Base-by-base conservation (phyloP, 306 rosid genomes). In the Cyclanthera cordifolia region DNA sequence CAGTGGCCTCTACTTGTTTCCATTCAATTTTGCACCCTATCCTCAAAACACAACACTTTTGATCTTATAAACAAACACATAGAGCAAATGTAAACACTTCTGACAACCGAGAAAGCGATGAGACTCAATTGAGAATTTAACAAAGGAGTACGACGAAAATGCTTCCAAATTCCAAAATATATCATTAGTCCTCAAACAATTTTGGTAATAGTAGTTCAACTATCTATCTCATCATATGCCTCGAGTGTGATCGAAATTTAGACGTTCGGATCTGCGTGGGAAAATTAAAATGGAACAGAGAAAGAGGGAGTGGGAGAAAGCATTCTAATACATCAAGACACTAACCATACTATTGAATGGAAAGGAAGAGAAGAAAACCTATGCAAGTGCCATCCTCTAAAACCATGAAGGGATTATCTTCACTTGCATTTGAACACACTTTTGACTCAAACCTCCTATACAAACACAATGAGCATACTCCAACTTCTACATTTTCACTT, bases 321-420 rank as follows among this genome's bases (percentile, higher is more conserved):
- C 8, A 34, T 10, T 19, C 2, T 17, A 11, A 63, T 21, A 41
- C 11, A 41, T 19, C 37, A n/a, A n/a, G n/a, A n/a, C n/a, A n/a
- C n/a, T n/a, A n/a, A n/a, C n/a, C n/a, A 32, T 32, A 32, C 37
- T 64, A 41, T 58, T 64, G 52, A 41, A 34, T 64, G 69, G 49
- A 64, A 64, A 11, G 34, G 53, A 12, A 64, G 52, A 64, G 52
- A 65, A 45, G 70, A 65, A 25, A 63, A 37, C 30, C 53, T 65
- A 46, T 66, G 54, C 54, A 66, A 66, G 71, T 66, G 71, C 54
- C 23, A 66, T 47, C 71, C 71, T 66, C 53, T 24, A 6, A 24
- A 24, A 65, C 6, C 70, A 39, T 7, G 45, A 21, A 15, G 15
- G 53, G 54, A 24, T 23, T 24, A 61, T 37, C 49, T 2, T 66